Evolutionary conservation across 352 stramenopile genomes (phyloP), one percentile per base, ranked within the genome.

Genomic region (Aphanomyces cochlioides): DNA sequence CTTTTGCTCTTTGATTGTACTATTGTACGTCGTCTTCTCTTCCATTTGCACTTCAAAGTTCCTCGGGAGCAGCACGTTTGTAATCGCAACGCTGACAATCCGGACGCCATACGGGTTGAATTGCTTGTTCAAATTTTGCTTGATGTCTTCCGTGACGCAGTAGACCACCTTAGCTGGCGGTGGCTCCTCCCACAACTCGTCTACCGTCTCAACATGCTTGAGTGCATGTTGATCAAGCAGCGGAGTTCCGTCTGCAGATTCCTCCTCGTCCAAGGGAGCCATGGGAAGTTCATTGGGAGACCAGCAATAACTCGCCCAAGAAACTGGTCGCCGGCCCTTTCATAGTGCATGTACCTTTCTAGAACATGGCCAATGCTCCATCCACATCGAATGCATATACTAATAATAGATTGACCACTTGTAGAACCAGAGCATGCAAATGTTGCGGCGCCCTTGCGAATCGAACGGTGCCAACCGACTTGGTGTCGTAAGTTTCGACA

Each of bases 71-170:
- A 74, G 77, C 7, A 94, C 87, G 73, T 94, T 85, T 40, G 79
- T 90, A 72, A 94, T 91, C 1, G 85, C 78, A 3, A 94, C 83
- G 56, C 79, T 82, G 4, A 78, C 82, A 72, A 93, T 92, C 66
- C 88, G 74, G 37, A 92, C 82, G 13, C 85, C 86, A 66, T 90
- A 89, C 19, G 73, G 74, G 72, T 89, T 84, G 70, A 94, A 92
- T 72, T 93, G 83, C 48, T 74, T 64, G 74, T 94, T 92, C 56
- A 94, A 72, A 47, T 78, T 85, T 1, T 74, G 71, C 63, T 88
- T 90, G 73, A 94, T 90, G 57, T 84, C 79, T 39, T 88, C 80
- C 7, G 79, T 90, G 17, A 90, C 79, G 63, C 73, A 84, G 69
- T 84, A 84, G 13, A 79, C 39, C 64, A 13, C 67, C 58, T 73